phyloP scores from a whole-genome alignment of 305 asterid species.

The Fraxinus paxiana region DNA sequence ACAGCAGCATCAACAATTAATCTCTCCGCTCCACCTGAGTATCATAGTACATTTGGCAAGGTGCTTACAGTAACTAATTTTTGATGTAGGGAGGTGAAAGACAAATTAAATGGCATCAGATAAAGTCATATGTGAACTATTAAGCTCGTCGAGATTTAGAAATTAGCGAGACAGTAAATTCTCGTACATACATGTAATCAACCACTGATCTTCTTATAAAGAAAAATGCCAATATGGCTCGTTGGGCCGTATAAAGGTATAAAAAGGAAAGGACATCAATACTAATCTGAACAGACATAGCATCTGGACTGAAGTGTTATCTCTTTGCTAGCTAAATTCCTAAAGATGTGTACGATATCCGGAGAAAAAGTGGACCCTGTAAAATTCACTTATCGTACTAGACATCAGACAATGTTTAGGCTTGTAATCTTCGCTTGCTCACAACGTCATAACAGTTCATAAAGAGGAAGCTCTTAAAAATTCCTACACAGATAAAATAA shows the following conservation, averaged over 20 bases:
- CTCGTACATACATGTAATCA: neutral
- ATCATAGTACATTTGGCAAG: neutral
- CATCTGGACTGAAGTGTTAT: neutral
- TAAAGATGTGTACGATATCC: neutral
- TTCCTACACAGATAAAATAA: neutral
- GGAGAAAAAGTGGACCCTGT: neutral
- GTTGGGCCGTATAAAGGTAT: neutral
- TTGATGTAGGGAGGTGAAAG: neutral
- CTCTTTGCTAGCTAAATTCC: neutral
- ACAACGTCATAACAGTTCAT: neutral
- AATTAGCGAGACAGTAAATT: neutral
- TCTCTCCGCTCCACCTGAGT: constrained; percentile 94
- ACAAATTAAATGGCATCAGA: neutral
- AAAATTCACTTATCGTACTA: neutral
- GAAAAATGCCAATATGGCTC: neutral
- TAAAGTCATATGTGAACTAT: neutral
- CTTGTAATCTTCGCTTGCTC: neutral
- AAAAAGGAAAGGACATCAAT: neutral
- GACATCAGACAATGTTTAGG: neutral
- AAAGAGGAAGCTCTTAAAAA: neutral
- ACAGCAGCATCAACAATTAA: constrained; percentile 90
- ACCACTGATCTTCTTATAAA: neutral
- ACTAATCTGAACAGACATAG: neutral
- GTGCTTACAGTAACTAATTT: neutral
- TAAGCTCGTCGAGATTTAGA: constrained; percentile 6